Evolutionary conservation across 2,329 filamentous ascomycete species (phyloP), one percentile per base, ranked within the genome.

Genomic region (Colletotrichum tanaceti): DNA sequence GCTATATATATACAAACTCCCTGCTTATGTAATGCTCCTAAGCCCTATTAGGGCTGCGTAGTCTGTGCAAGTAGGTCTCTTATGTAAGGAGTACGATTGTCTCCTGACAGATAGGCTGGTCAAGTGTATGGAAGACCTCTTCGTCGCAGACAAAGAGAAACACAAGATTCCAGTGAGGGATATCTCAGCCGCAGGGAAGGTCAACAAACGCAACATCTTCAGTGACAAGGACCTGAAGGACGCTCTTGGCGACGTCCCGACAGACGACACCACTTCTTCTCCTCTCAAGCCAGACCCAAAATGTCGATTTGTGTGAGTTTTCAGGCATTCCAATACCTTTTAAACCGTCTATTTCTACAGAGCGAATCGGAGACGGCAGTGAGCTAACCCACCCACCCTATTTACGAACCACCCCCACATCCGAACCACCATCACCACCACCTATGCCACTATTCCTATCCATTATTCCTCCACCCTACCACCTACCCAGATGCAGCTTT

Each of bases 271-370:
- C 46, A 2, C 13, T 14, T 32, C 41, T 13, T n/a, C n/a, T n/a
- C 9, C 24, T 5, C 41, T 14, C 20, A 52, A 22, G 5, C 9
- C 10, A 7, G 58, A 61, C 5, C 13, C 5, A 13, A 61, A 44
- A 20, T 61, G 58, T 20, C 58, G 58, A n/a, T 61, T 61, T 6
- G 28, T 53, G 58, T 61, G 7, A 43, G 58, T 61, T 22, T 38
- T 4, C 5, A 49, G 4, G 44, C 22, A 16, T 7, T 44, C 16
- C 5, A 6, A 11, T 5, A 5, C n/a, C n/a, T 6, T 18, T 18
- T 28, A 7, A 16, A 9, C 39, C 10, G 1, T 47, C 3, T 14
- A 16, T 41, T 20, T n/a, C 10, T 20, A n/a, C 22, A 28, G 28
- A 3, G n/a, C 11, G 13, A 13, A 11, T 24, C 5, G 7, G 10